Percentiles rank a stretch among this genome's conserved stretches.
Conservation (phyloP, 306 rosid genomes). For the Cajanus cajan region DNA sequence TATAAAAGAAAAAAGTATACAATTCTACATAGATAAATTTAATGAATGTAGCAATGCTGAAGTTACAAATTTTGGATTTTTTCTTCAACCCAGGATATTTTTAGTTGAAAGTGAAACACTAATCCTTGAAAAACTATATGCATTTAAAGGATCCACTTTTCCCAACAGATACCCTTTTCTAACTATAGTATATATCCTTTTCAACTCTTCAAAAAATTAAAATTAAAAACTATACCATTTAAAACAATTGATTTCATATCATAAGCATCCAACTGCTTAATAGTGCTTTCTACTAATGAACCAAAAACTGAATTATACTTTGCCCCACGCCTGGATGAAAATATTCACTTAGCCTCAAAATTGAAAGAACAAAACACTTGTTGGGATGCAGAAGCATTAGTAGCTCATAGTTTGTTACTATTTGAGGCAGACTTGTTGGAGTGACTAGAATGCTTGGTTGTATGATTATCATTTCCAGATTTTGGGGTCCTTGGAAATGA, state of each 20-base stretch:
- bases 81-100: too few relatives aligned
- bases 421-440: slow-evolving; percentile 33
- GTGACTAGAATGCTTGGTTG: slow-evolving; percentile 41
- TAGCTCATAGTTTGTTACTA: slow-evolving; percentile 27
- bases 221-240: neutral
- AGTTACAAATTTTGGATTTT: neutral
- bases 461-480: slow-evolving; percentile 23
- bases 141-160: too few relatives aligned
- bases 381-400: slow-evolving; percentile 1
- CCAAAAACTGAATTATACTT: neutral
- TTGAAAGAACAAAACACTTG: neutral
- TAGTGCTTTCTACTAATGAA: neutral
- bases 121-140: too few relatives aligned
- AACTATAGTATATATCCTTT: neutral
- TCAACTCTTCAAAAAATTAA: neutral
- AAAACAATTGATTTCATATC: neutral
- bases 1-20: neutral
- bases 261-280: neutral
- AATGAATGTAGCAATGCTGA: neutral
- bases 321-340: neutral
- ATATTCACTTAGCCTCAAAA: neutral
- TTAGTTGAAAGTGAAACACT: too few relatives aligned
- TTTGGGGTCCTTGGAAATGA: slow-evolving; percentile 40
- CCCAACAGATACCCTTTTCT: neutral
- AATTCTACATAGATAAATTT: neutral